phyloP scores from a whole-genome alignment of 2,329 filamentous ascomycete species.

The Alternaria gaisen region DNA sequence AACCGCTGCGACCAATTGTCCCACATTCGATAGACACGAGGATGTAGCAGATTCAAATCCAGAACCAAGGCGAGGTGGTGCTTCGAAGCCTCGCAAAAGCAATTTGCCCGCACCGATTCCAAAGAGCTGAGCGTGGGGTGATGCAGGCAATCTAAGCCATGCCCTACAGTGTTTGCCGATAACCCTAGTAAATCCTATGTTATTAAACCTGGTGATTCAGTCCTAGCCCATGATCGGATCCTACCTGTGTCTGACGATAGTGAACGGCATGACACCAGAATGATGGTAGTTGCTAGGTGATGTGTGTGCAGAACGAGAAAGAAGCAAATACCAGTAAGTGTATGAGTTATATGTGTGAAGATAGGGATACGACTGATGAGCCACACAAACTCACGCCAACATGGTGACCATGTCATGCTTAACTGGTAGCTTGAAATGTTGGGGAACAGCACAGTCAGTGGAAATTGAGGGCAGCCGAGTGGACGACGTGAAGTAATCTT shows the following conservation, averaged over 20 bases:
- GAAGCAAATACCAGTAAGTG: conserved; percentile 21
- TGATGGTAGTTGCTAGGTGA: not conserved
- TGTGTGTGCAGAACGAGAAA: conserved; percentile 10
- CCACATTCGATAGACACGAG: conserved; percentile 13
- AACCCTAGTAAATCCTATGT: not conserved
- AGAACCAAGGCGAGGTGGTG: not conserved
- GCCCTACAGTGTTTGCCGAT: not conserved
- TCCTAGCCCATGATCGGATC: conserved; percentile 7
- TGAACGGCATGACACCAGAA: not conserved
- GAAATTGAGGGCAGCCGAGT: not conserved
- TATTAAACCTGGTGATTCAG: not conserved
- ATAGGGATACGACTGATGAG: conserved; percentile 19
- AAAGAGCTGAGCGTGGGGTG: conserved; percentile 7
- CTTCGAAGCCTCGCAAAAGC: conserved; percentile 5
- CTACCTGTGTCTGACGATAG: not conserved
- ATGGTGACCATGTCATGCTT: conserved; percentile 10
- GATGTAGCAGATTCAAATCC: not conserved
- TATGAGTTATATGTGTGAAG: conserved; percentile 8
- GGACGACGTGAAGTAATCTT: not conserved
- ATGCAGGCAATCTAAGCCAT: not conserved
- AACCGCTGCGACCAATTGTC: conserved; percentile 19
- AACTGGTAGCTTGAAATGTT: not conserved
- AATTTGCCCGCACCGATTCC: not conserved
- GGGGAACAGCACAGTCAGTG: not conserved
- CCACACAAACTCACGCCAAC: conserved; percentile 6